A percentile compares a stretch with the other conserved stretches of the same genome.
Evolutionary conservation across 2,329 filamentous ascomycete genomes (phyloP).

Genomic region (Epichloe bromicola): DNA sequence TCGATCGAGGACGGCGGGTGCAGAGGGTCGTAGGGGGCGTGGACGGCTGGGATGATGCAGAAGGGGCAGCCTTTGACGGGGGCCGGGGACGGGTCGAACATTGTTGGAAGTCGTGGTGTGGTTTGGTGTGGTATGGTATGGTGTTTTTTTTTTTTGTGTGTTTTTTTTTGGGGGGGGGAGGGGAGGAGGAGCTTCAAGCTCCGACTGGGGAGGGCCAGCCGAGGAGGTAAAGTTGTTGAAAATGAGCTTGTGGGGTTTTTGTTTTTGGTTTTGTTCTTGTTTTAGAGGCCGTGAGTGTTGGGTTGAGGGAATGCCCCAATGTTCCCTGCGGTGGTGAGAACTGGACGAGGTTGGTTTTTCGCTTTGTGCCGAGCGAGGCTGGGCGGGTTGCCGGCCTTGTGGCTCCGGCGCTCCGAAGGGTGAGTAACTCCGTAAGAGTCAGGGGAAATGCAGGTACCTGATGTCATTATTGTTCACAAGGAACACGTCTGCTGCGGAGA

Average conservation of each 20-base stretch:
- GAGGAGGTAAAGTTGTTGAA: background rate
- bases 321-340: background rate
- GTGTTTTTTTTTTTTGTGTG: too few species aligned
- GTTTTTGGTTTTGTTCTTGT: too few species aligned
- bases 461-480: too few species aligned
- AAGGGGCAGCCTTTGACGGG: slow-evolving; percentile 41
- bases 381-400: background rate
- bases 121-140: too few species aligned
- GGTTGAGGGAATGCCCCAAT: too few species aligned
- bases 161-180: background rate
- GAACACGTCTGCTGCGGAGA: too few species aligned
- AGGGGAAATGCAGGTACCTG: too few species aligned
- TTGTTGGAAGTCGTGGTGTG: background rate
- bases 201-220: background rate
- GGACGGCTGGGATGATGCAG: slow-evolving; percentile 42
- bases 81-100: slow-evolving; percentile 22
- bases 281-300: too few species aligned
- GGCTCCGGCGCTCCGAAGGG: background rate
- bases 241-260: too few species aligned
- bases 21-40: slow-evolving; percentile 32
- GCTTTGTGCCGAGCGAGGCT: background rate
- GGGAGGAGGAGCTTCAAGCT: background rate
- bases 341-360: background rate
- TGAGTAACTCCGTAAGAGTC: too few species aligned
- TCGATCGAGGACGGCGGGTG: slow-evolving; percentile 26